Conservation (phyloP, 768 basidiomycete genomes). For the Auriscalpium vulgare region DNA sequence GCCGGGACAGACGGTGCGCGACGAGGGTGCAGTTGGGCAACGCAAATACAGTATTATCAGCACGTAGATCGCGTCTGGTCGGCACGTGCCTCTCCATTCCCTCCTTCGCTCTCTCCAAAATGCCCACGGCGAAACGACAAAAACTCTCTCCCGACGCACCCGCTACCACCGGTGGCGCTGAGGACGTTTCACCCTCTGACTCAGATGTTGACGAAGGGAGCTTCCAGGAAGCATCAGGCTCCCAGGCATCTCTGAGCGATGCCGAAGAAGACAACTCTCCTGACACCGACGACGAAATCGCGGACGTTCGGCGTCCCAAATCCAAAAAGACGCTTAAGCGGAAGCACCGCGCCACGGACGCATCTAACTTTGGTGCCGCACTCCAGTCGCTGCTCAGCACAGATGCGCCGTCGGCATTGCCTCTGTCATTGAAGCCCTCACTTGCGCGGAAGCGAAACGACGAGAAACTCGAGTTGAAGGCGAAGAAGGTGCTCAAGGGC, state of each 20-base stretch:
- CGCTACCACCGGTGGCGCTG: constrained; percentile 10
- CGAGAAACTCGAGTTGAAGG: constrained; percentile 65
- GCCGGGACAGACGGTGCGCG: no score
- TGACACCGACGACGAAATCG: constrained; percentile 62
- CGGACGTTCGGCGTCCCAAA: constrained; percentile 45
- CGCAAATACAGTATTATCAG: no score
- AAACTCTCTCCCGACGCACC: constrained; percentile 28
- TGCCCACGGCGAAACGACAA: constrained; percentile 49
- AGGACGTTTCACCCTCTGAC: constrained; percentile 17
- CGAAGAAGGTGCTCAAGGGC: constrained; percentile 60
- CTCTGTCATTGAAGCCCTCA: constrained; percentile 75
- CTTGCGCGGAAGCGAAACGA: constrained; percentile 61
- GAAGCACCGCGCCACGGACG: constrained; percentile 72
- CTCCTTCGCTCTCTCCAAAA: constrained; percentile 16
- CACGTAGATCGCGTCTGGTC: no score
- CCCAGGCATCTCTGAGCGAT: constrained; percentile 11
- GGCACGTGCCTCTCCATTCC: not conserved
- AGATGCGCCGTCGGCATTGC: constrained; percentile 57
- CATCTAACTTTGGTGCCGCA: constrained; percentile 66
- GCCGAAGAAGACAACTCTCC: constrained; percentile 18
- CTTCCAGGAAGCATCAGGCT: constrained; percentile 10
- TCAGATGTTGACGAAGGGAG: constrained; percentile 20
- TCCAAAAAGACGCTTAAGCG: constrained; percentile 78
- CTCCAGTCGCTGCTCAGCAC: constrained; percentile 68
- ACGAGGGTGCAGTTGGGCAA: no score